Conservation (phyloP, 2,329 filamentous ascomycete species). For the Pyricularia pennisetigena region DNA sequence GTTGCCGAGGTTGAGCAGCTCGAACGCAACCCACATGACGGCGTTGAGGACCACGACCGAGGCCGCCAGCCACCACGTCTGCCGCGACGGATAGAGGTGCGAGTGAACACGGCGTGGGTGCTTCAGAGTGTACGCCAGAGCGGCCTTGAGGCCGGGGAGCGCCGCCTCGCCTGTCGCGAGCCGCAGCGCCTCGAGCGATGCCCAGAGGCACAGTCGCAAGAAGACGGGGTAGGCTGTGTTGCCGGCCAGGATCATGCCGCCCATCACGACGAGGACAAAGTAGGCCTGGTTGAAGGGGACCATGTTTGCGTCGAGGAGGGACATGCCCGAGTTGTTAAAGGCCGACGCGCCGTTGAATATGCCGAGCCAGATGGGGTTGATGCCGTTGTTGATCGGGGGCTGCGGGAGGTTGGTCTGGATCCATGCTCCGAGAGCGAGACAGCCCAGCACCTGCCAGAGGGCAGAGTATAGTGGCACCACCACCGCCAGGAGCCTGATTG, state of each 20-base stretch:
- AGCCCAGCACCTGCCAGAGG: constrained; percentile 48
- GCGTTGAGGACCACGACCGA: constrained; percentile 51
- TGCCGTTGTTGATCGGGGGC: constrained; percentile 40
- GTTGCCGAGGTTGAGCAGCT: constrained; percentile 56
- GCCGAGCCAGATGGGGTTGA: constrained; percentile 59
- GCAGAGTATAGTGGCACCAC: constrained; percentile 52
- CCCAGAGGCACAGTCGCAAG: constrained; percentile 50
- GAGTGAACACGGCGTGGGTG: constrained; percentile 51
- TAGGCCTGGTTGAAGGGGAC: constrained; percentile 44
- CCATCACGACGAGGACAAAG: constrained; percentile 43
- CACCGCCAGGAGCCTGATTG: constrained; percentile 47
- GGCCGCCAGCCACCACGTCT: constrained; percentile 57
- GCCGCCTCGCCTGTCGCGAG: constrained; percentile 25
- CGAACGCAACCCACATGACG: constrained; percentile 56
- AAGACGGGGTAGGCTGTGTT: constrained; percentile 59
- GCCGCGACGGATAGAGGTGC: constrained; percentile 51
- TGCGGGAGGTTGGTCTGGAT: constrained; percentile 40
- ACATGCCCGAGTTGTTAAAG: constrained; percentile 66
- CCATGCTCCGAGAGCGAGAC: constrained; percentile 51
- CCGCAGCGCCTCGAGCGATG: constrained; percentile 29
- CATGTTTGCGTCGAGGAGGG: constrained; percentile 56
- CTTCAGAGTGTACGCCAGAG: constrained; percentile 41
- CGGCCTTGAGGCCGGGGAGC: constrained; percentile 32
- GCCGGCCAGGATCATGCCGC: constrained; percentile 49
- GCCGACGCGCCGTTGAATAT: constrained; percentile 58